Conservation (phyloP, 805 yeast genomes). For the Zygotorulaspora florentina region DNA sequence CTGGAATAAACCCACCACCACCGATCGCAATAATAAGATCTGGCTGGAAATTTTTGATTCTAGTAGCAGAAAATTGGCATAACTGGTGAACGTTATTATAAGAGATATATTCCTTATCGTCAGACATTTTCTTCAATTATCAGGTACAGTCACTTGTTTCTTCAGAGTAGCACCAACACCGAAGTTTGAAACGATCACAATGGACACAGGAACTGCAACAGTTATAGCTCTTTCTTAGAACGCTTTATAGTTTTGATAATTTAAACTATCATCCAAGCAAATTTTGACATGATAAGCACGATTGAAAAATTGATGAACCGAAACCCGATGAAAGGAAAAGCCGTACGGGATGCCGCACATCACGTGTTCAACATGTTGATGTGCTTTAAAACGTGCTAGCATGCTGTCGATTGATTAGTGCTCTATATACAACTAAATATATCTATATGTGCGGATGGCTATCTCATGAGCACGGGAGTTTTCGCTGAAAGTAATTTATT, state of each 20-base stretch:
- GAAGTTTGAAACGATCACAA: not conserved
- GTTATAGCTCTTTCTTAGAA: not conserved
- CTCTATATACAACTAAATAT: not conserved
- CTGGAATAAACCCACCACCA: slow-evolving; percentile 97
- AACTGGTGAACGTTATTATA: slow-evolving; percentile 78
- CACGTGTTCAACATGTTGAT: not conserved
- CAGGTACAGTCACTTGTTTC: not conserved
- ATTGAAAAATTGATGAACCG: not conserved
- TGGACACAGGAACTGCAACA: not conserved
- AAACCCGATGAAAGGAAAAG: not conserved
- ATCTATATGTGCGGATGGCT: not conserved
- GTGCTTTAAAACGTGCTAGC: too few relatives aligned
- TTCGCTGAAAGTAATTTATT: slow-evolving; percentile 3
- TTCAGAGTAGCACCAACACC: not conserved
- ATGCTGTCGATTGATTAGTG: not conserved
- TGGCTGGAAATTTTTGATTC: slow-evolving; percentile 68
- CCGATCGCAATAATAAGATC: slow-evolving; percentile 94
- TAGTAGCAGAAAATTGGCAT: slow-evolving; percentile 59
- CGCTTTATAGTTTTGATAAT: not conserved
- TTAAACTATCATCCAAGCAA: not conserved
- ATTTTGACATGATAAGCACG: not conserved
- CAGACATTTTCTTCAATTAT: slow-evolving; percentile 21
- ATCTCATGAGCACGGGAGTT: too few relatives aligned
- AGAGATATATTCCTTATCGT: slow-evolving; percentile 63
- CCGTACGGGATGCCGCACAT: not conserved